Evolutionary conservation across 2,329 filamentous ascomycete genomes (phyloP), one percentile per base, ranked within the genome.

Genomic region (Coniochaeta sp.): DNA sequence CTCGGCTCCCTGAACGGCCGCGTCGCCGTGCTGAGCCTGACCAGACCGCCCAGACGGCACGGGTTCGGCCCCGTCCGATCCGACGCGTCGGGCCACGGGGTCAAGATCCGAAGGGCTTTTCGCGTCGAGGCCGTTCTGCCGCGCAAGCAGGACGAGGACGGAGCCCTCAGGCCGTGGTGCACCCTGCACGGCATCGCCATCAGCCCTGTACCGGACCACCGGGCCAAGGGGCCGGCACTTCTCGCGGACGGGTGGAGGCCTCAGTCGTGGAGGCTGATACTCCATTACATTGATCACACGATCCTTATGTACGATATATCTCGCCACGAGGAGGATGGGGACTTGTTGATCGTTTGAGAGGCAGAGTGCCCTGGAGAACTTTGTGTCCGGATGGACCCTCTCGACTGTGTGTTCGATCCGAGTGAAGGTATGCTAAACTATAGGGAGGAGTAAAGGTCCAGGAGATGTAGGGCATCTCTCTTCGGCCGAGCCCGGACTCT

Each of bases 221-320:
- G 65, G 8, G 67, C 70, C 54, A 59, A 57, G 16, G 64, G 66
- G 0, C 59, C 70, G 12, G 63, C 64, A n/a, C 60, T 74, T 50
- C 57, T 58, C 24, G 36, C 36, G 50, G 58, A 59, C 26, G 59
- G 44, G 61, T 62, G 52, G 58, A 62, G 34, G 58, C 67, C 36
- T 62, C 60, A n/a, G 62, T 65, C 83, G 60, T 92, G 87, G 79
- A 77, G 88, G 61, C 65, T 93, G 60, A 81, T 93, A 70, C 73
- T 93, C 71, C 86, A 90, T 70, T 93, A 88, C 69, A 80, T 81
- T 61, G 85, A 91, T 71, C 85, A 90, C 66, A 82, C 83, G 1
- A 81, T 93, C 30, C 68, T 91, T 64, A 87, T 82, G 61, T 93
- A 91, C 73, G 86, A 90, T 70, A 72, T 91, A 59, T 61, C 66